Evolutionary conservation across 257 asterid genomes (phyloP).

Genomic region (Datura wrightii): DNA sequence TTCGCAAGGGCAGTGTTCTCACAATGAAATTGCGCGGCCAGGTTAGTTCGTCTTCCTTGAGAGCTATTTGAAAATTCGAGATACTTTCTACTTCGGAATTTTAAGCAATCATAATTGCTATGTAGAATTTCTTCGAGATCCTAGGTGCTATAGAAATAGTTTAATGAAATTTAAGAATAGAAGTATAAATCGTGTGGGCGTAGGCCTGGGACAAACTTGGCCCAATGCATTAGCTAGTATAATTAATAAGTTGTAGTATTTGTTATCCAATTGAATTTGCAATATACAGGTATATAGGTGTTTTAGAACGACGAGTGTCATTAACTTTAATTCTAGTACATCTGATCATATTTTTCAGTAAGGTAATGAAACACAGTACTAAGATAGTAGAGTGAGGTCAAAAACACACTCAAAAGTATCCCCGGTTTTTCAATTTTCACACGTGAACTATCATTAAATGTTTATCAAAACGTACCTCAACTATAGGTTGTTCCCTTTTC

Average conservation of each 20-base stretch:
- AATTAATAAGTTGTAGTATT: not conserved
- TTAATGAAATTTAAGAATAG: not conserved
- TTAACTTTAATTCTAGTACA: not conserved
- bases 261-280: not conserved
- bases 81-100: not conserved
- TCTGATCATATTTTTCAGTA: not conserved
- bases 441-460: no score
- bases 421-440: no score
- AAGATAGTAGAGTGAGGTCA: not conserved
- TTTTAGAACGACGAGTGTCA: not conserved
- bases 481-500: no score
- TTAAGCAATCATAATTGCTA: not conserved
- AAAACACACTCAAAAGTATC: no score
- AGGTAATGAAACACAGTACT: not conserved
- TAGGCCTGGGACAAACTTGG: not conserved
- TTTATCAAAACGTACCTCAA: no score
- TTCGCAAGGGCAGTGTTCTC: constrained; percentile 86
- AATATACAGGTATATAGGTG: not conserved
- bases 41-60: constrained; percentile 46
- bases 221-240: not conserved
- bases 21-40: constrained; percentile 86
- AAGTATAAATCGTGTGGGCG: not conserved
- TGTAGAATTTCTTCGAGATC: not conserved
- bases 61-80: not conserved
- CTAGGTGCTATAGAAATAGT: not conserved